Evolutionary conservation across 345 rosid species (phyloP).

Genomic region (Aquilaria malaccensis): DNA sequence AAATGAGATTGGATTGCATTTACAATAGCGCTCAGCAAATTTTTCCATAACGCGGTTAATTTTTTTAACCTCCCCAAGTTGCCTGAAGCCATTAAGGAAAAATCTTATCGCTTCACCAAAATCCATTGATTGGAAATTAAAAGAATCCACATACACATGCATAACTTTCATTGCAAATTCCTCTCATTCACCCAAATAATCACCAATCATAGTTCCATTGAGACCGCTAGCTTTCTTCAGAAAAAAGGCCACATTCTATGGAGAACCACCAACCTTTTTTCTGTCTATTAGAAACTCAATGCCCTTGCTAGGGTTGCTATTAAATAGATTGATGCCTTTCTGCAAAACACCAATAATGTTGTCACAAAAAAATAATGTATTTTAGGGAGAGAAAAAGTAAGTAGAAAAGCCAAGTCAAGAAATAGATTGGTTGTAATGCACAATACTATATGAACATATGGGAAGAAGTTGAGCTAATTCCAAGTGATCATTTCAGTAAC

Average conservation of each 20-base stretch:
- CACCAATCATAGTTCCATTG: slow-evolving; percentile 74
- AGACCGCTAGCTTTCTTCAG: slow-evolving; percentile 61
- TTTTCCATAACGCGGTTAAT: slow-evolving; percentile 94
- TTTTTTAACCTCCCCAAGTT: slow-evolving; percentile 94
- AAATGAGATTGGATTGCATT: slow-evolving; percentile 76
- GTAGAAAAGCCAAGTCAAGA: neutral
- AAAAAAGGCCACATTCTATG: slow-evolving; percentile 75
- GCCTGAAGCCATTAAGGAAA: slow-evolving; percentile 75
- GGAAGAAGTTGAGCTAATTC: too few species aligned
- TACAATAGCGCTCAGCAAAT: slow-evolving; percentile 89
- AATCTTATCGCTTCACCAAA: slow-evolving; percentile 85
- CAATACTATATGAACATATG: too few species aligned
- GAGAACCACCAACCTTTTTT: slow-evolving; percentile 61
- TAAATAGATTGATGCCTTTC: slow-evolving; percentile 84
- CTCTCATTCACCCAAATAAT: slow-evolving; percentile 85
- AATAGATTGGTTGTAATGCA: too few species aligned
- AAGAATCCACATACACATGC: slow-evolving; percentile 91
- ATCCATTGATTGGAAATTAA: slow-evolving; percentile 62
- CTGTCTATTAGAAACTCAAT: slow-evolving; percentile 63
- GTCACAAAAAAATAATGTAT: slow-evolving; percentile 16
- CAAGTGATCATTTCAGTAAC: too few species aligned
- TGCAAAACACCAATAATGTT: slow-evolving; percentile 37
- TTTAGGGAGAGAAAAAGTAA: neutral
- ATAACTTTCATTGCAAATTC: slow-evolving; percentile 73
- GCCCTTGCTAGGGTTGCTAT: slow-evolving; percentile 77